These are phyloP conservation scores for Colletotrichum simmondsii DNA, from an alignment of 2,329 filamentous ascomycete species.

Conservation along the genomic window DNA sequence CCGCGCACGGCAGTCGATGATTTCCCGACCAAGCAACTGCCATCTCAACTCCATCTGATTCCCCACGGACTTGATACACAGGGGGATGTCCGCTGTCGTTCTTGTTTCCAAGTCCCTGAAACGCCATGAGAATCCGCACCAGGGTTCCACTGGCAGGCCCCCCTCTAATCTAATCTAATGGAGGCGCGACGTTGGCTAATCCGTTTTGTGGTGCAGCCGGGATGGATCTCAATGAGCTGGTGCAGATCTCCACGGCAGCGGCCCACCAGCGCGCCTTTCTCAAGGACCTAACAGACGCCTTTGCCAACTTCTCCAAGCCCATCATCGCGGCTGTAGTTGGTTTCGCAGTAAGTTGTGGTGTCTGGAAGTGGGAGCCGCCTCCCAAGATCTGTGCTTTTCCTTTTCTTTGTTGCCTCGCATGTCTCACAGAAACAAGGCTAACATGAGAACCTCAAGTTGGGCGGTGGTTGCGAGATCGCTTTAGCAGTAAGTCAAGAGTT, in stretches of 20 bases:
- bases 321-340: conserved; percentile 61
- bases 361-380: not conserved
- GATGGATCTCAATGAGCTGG: conserved; percentile 38
- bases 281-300: conserved; percentile 52
- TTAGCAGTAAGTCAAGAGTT: conserved; percentile 48
- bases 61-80: conserved; percentile 30
- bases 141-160: not conserved
- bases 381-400: not conserved
- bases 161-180: conserved; percentile 17
- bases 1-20: conserved; percentile 5
- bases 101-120: conserved; percentile 25
- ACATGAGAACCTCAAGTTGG: conserved; percentile 45
- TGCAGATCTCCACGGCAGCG: conserved; percentile 38
- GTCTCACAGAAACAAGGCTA: conserved; percentile 2
- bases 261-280: conserved; percentile 40
- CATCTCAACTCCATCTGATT: conserved; percentile 26
- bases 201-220: conserved; percentile 31
- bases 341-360: conserved; percentile 54
- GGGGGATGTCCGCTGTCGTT: not conserved
- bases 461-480: conserved; percentile 62
- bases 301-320: conserved; percentile 54
- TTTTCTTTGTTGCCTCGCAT: not conserved
- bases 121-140: conserved; percentile 4
- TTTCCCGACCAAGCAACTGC: conserved; percentile 6
- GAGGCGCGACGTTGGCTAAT: conserved; percentile 16